Conservation (phyloP, 345 rosid species). For the Turnera subulata region DNA sequence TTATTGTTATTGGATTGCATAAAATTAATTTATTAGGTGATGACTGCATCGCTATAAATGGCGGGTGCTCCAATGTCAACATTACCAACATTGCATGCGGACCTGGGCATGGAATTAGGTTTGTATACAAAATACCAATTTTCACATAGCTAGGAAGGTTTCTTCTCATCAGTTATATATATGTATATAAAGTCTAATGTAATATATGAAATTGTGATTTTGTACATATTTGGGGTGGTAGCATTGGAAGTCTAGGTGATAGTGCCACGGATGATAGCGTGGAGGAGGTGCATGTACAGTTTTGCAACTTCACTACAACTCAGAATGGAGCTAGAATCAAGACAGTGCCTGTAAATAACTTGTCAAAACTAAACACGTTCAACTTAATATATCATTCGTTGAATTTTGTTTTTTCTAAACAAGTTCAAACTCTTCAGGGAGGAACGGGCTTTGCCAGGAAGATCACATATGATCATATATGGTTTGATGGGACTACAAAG, state of each 20-base stretch:
- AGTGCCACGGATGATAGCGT: conserved; percentile 24
- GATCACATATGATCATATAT: too few species aligned
- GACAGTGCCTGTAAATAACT: conserved; percentile 36
- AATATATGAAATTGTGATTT: neutral
- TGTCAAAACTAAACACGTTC: too few species aligned
- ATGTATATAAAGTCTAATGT: too few species aligned
- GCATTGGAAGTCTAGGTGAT: conserved; percentile 64
- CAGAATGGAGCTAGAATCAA: conserved; percentile 58
- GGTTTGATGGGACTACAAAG: too few species aligned
- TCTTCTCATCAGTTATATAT: neutral
- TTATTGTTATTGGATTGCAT: neutral
- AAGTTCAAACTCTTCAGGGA: too few species aligned
- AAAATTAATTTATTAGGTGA: neutral
- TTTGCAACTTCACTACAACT: conserved; percentile 34
- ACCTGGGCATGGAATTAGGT: conserved; percentile 14
- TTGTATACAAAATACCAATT: neutral
- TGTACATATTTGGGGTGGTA: neutral
- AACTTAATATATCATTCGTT: too few species aligned
- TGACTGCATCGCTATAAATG: conserved; percentile 12
- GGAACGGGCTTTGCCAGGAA: too few species aligned
- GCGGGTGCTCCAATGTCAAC: neutral
- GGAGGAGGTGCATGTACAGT: conserved; percentile 33
- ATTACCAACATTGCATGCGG: conserved; percentile 1
- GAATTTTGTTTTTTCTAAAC: too few species aligned
- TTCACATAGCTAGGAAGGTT: too few species aligned